Evolutionary conservation across 768 basidiomycete species (phyloP), one percentile per base, ranked within the genome.

Genomic region (Termitomyces sp.): DNA sequence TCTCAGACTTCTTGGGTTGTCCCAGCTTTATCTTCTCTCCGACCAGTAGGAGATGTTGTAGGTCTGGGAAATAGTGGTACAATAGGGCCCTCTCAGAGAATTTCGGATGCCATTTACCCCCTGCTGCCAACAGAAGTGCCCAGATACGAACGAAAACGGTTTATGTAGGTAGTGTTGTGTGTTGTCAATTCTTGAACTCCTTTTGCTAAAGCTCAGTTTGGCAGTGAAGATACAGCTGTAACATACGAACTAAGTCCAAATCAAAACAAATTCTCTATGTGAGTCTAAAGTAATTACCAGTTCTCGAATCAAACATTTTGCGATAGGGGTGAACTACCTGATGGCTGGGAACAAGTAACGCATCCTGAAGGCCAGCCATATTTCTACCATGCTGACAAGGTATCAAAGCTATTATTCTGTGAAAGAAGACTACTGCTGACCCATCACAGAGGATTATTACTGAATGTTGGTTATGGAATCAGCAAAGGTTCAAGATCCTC

Each of bases 331-430:
- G 42, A 27, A 27, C 13, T 60, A 3, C 59, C 59, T 27, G 18
- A 12, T 5, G 59, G 59, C 8, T 60, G 59, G 59, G 43, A 55
- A 16, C 54, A 55, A 30, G 24, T 56, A 7, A 52, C 44, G 9
- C 59, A 60, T 18, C 34, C 50, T 3, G 57, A 53, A 56, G 61
- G 61, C n/a, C 56, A 57, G 30, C 61, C 61, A 16, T 62, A 58
- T 37, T 62, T 62, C 44, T 62, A 62, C 9, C 57, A 62, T 39
- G 24, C 1, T 5, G 20, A 12, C 10, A 53, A 60, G 42, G 59
- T 53, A 13, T 13, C 40, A 20, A 20, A 5, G 0, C 7, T n/a
- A 24, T 18, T 26, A 0, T 14, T 13, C n/a, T n/a, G n/a, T n/a
- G n/a, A n/a, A 32, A 12, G 22, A 37, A 44, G n/a, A 22, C 13